Percentiles rank a stretch among this genome's conserved stretches.
These are phyloP conservation scores for Gossypium schwendimanii DNA, from an alignment of 441 rosid species.

Conservation along the genomic window DNA sequence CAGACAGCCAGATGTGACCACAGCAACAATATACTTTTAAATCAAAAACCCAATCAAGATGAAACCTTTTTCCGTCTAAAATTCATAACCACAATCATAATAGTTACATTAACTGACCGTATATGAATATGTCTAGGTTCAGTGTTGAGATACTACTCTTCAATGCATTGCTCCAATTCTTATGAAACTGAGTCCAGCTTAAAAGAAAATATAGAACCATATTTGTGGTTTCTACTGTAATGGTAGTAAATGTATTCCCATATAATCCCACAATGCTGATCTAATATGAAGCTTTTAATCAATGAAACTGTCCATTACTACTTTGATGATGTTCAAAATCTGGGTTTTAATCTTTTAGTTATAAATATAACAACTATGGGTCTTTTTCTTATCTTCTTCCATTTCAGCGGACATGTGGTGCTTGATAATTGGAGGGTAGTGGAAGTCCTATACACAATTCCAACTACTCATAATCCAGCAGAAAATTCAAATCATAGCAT, in stretches of 20 bases:
- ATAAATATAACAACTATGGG: background rate
- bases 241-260: no score
- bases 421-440: background rate
- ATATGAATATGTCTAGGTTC: no score
- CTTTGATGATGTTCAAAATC: background rate
- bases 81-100: background rate
- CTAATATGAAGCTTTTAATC: background rate
- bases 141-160: no score
- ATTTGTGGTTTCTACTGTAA: no score
- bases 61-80: background rate
- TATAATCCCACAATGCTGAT: background rate
- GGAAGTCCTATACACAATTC: background rate
- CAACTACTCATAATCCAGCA: background rate
- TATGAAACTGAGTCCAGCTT: no score
- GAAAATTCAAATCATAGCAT: background rate
- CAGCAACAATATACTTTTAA: background rate
- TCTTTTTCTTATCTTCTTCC: background rate
- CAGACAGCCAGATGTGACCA: background rate
- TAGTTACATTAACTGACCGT: background rate
- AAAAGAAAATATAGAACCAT: no score
- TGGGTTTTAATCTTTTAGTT: background rate
- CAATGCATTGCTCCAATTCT: no score
- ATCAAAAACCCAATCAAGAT: background rate
- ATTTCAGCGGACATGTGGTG: background rate
- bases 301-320: background rate